phyloP scores from a whole-genome alignment of 768 basidiomycete species.

The Tricholoma furcatifolium region DNA sequence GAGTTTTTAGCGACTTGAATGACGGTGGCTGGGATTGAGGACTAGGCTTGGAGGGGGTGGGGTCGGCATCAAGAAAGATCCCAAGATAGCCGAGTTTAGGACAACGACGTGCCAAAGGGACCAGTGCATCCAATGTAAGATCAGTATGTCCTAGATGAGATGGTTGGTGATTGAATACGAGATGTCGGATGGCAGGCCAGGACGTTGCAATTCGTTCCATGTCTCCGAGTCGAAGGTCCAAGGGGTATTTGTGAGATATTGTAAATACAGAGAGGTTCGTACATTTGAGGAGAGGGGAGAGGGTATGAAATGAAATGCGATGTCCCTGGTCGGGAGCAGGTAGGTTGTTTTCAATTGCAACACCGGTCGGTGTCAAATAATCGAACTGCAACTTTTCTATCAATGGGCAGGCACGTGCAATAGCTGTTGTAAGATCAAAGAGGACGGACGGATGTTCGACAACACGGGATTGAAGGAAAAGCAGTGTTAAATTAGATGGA shows the following conservation, averaged over 20 bases:
- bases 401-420: slow-evolving; percentile 50
- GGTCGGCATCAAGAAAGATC: slow-evolving; percentile 37
- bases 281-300: slow-evolving; percentile 35
- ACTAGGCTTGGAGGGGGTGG: slow-evolving; percentile 15
- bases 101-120: slow-evolving; percentile 40
- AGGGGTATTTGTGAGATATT: slow-evolving; percentile 36
- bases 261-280: slow-evolving; percentile 33
- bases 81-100: slow-evolving; percentile 35
- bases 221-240: slow-evolving; percentile 37
- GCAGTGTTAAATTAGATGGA: slow-evolving; percentile 46
- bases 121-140: slow-evolving; percentile 37
- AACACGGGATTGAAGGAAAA: slow-evolving; percentile 50
- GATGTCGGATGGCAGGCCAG: slow-evolving; percentile 43
- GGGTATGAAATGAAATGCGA: slow-evolving; percentile 29
- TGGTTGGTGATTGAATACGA: slow-evolving; percentile 50
- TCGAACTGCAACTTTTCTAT: too few relatives aligned
- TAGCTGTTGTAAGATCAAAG: slow-evolving; percentile 37
- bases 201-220: slow-evolving; percentile 42
- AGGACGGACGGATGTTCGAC: slow-evolving; percentile 42
- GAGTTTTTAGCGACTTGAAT: slow-evolving; percentile 30
- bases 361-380: too few relatives aligned
- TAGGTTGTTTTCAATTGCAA: slow-evolving; percentile 36
- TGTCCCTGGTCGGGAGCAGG: slow-evolving; percentile 18
- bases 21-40: slow-evolving; percentile 18
- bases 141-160: slow-evolving; percentile 24